Base-by-base conservation (phyloP, 2,329 filamentous ascomycete species). In the Aquanectria penicillioides region DNA sequence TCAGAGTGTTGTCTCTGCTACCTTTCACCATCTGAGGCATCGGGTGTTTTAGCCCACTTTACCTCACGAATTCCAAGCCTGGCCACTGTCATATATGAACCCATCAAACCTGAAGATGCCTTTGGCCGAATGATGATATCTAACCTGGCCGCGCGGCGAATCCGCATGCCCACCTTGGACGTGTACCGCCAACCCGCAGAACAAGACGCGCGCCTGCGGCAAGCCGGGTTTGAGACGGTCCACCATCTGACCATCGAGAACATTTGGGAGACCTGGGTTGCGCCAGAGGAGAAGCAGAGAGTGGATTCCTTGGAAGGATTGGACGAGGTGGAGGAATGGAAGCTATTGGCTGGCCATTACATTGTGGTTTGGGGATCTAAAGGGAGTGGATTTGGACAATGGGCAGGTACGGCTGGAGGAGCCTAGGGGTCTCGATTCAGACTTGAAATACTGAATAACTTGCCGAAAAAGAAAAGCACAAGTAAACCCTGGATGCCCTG, bases 1-100 rank as follows among this genome's bases (percentile, higher is more conserved):
- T 98, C 94, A 0, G 95, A 99, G 76, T 98, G 95, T 81, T 99
- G 95, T 73, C 84, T 99, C 26, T 92, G 95, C 73, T 99, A 99
- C 71, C 84, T 99, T 1, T 83, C 89, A 8, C 83, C 88, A 0
- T 69, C 82, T 0, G 83, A 88, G 48, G 89, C 93, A 0, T 80
- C 83, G 31, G 76, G 78, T 2, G 87, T 94, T 5, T 75, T 97
- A 18, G 74, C 80, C 13, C 89, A 86, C 74, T 93, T 94, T 68
- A 81, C 83, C 13, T 75, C 80, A 3, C 77, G 74, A 17, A 83
- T 86, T 31, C 65, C 72, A 44, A 62, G 78, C 73, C 53, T 88
- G 63, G 67, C 84, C 75, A 77, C 96, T 3, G 78, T 97, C 33
- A 76, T 98, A 22, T 99, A 99, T 79, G 95, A 99, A 73, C 94